A percentile compares a stretch with the other conserved stretches of the same genome.
Evolutionary conservation across 106 monocot genomes (phyloP).

Genomic region (Posidonia australis): DNA sequence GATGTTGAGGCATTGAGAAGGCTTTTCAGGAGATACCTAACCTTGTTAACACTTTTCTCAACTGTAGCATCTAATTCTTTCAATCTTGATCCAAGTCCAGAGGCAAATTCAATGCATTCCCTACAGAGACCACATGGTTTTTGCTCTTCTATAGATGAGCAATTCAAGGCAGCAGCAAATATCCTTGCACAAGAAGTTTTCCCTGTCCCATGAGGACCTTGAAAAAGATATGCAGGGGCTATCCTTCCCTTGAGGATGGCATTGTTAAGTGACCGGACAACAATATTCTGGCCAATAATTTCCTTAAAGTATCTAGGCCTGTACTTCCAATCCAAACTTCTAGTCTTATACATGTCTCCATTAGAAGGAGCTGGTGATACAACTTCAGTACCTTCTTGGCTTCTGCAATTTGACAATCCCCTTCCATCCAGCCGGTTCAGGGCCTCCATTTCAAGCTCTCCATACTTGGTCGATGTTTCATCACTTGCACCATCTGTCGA

Average conservation of each 20-base stretch:
- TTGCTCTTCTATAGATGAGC: constrained; percentile 29
- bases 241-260: constrained; percentile 37
- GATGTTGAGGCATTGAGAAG: constrained; percentile 5
- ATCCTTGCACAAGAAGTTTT: constrained; percentile 53
- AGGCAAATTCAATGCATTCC: constrained; percentile 22
- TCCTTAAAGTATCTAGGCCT: constrained; percentile 47
- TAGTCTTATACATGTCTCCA: constrained; percentile 15
- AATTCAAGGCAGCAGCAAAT: constrained; percentile 54
- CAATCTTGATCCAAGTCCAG: constrained; percentile 14
- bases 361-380: constrained; percentile 16
- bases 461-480: constrained; percentile 62
- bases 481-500: constrained; percentile 51
- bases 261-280: constrained; percentile 51
- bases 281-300: constrained; percentile 50
- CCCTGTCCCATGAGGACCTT: constrained; percentile 67
- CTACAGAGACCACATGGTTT: constrained; percentile 51
- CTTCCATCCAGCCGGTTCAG: constrained; percentile 73
- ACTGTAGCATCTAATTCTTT: constrained; percentile 46
- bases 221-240: constrained; percentile 62
- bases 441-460: constrained; percentile 83
- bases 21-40: constrained; percentile 31
- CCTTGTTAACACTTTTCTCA: constrained; percentile 21
- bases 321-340: constrained; percentile 47
- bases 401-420: constrained; percentile 88
- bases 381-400: constrained; percentile 45